Evolutionary conservation across 2,329 filamentous ascomycete species (phyloP).

Genomic region (Akanthomyces lecanii): DNA sequence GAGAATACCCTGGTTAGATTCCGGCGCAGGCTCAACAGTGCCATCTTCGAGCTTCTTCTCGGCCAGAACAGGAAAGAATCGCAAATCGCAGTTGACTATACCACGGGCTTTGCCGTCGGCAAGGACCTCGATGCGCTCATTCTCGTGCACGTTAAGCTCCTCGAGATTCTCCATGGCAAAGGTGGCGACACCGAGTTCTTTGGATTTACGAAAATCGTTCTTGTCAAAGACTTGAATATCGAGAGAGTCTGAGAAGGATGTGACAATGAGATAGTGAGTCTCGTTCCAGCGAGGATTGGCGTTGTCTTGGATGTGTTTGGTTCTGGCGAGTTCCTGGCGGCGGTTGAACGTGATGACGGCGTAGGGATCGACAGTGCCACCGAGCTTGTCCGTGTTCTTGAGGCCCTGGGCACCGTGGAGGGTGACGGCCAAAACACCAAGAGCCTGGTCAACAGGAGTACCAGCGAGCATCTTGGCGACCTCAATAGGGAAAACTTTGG

Average conservation of each 20-base stretch:
- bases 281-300: slow-evolving; percentile 92
- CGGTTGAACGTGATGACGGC: slow-evolving; percentile 79
- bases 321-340: slow-evolving; percentile 75
- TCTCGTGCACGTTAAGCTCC: slow-evolving; percentile 72
- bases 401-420: slow-evolving; percentile 87
- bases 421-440: slow-evolving; percentile 88
- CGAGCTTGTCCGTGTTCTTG: slow-evolving; percentile 93
- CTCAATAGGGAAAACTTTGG: slow-evolving; percentile 97
- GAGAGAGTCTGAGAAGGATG: slow-evolving; percentile 81
- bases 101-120: slow-evolving; percentile 81
- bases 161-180: slow-evolving; percentile 83
- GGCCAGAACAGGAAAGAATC: slow-evolving; percentile 92
- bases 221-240: slow-evolving; percentile 85
- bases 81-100: slow-evolving; percentile 73
- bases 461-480: slow-evolving; percentile 97
- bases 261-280: slow-evolving; percentile 92
- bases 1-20: slow-evolving; percentile 89
- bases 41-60: slow-evolving; percentile 69
- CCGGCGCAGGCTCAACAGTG: slow-evolving; percentile 73
- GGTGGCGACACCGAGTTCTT: slow-evolving; percentile 82
- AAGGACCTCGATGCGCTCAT: slow-evolving; percentile 77
- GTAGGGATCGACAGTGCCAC: slow-evolving; percentile 88
- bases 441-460: slow-evolving; percentile 88
- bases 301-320: slow-evolving; percentile 82
- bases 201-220: slow-evolving; percentile 95